Base-by-base conservation (phyloP, 2,329 filamentous ascomycete species). In the Ophiocordyceps sinensis region DNA sequence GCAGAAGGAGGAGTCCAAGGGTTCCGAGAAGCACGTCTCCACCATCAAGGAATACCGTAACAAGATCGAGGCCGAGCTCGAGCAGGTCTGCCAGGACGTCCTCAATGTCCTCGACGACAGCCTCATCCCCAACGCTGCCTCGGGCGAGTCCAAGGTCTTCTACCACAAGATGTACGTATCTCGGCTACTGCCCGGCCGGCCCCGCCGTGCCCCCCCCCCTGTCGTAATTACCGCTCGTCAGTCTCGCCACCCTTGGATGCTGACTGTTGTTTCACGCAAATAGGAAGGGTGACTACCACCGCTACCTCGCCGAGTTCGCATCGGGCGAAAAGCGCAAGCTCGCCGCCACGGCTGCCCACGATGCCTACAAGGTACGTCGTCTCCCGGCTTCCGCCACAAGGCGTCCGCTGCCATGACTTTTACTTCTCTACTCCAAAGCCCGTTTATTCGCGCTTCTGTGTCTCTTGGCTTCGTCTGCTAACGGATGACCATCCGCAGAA, bases 1-100 rank as follows among this genome's bases (percentile, higher is more conserved):
- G 75, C 89, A 96, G 71, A 96, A 96, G 82, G 89, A 96, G 75
- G 89, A 96, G 73, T 91, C 87, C 64, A 96, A 95, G 80, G 89
- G 89, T 62, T 86, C 83, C 53, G 86, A 93, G 61, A 89, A 91
- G 76, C 89, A 96, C 68, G 86, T 95, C 59, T 65, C 71, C 56
- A 87, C 85, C 68, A 96, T 96, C 72, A 84, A 85, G 65, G 87
- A 94, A 50, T 96, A 96, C 77, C 89, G 89, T 61, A 80, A 87
- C 71, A 95, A 95, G 84, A 96, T 96, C 60, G 89, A 96, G 78
- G 75, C 73, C 58, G 89, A 96, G 75, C 82, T 96, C 57, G 89
- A 91, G 78, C 85, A 88, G 73, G 86, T 95, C 68, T 96, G 89
- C 79, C 80, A 95, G 72, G 89, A 96, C 72, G 86, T 95, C 54